A percentile compares a stretch with the other conserved stretches of the same genome.
These are phyloP conservation scores for Euclidium syriacum DNA, from an alignment of 345 rosid species.

Conservation along the genomic window DNA sequence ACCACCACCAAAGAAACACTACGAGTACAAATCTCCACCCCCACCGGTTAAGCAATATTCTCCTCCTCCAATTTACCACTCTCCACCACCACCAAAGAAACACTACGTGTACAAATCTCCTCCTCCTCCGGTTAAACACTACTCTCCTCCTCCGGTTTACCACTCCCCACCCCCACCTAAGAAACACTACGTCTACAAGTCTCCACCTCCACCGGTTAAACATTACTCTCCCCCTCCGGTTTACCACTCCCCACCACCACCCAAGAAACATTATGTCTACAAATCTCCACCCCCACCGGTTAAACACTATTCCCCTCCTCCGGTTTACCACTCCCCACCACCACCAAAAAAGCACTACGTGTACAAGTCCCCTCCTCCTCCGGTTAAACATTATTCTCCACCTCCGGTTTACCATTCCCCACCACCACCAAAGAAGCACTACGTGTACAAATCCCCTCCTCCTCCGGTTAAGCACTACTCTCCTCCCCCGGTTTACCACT, in stretches of 20 bases:
- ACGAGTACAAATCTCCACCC: conserved; percentile 26
- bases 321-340: conserved; percentile 26
- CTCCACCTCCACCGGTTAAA: neutral
- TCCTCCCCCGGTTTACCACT: neutral
- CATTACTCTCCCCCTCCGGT: too few species aligned
- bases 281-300: neutral
- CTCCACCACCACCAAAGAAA: conserved; percentile 28
- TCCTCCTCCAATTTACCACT: conserved; percentile 16
- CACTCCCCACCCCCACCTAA: conserved; percentile 29
- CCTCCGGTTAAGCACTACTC: conserved; percentile 22
- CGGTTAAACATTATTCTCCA: conserved; percentile 26
- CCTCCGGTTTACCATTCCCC: conserved; percentile 28
- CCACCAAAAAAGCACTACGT: conserved; percentile 23
- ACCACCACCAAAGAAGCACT: conserved; percentile 18
- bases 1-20: conserved; percentile 29
- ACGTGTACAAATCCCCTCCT: conserved; percentile 27
- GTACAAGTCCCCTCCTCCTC: conserved; percentile 10
- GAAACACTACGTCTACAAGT: conserved; percentile 21
- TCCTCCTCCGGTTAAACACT: conserved; percentile 20
- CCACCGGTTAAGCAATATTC: conserved; percentile 22
- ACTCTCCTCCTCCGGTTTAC: conserved; percentile 17
- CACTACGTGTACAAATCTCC: conserved; percentile 25
- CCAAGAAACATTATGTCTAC: too few species aligned
- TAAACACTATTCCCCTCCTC: too few species aligned
- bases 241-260: neutral